Evolutionary conservation across 306 rosid genomes (phyloP), one percentile per base, ranked within the genome.

Genomic region (Quercus ilex): DNA sequence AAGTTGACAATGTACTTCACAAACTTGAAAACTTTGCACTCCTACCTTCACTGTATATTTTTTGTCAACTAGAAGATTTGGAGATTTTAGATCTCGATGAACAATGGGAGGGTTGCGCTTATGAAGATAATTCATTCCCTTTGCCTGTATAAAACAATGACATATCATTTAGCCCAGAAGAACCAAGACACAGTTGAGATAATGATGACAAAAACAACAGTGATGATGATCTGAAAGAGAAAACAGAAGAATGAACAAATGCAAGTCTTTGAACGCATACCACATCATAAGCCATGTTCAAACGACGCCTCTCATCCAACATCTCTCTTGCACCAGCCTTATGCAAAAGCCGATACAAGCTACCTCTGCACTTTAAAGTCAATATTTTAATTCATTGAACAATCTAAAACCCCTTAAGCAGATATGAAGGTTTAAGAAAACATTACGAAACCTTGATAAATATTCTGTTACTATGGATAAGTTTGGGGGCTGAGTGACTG

Each of bases 61-160:
- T 86, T 78, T 96, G 97, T 96, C 99, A 75, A 93, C 99, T 68
- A 96, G 89, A 88, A 96, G 99, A 82, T 96, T 96, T 63, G 98
- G 99, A 71, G 99, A 96, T 82, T 96, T 96, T 76, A 96, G 80
- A 87, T 96, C 99, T 75, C 98, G 91, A 88, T 96, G 99, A 82
- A 96, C 97, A 74, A 96, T 90, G 60, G 98, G 99, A 79, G 99
- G 99, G 64, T 96, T 92, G 46, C 94, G 90, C 55, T 88, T 96
- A 83, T 96, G 99, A 64, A 96, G 98, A 91, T 96, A 96, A 88
- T 96, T 96, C 99, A 96, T 93, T 75, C 99, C 99, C 80, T 93
- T 96, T 67, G 97, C 99, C 99, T 96, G 88, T 67, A 85, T 64
- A 65, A 69, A 83, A 79, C 64, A 80, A 71, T 65, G 60, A 68